Base-by-base conservation (phyloP, 208 protist species). In the Trypanosoma brucei region DNA sequence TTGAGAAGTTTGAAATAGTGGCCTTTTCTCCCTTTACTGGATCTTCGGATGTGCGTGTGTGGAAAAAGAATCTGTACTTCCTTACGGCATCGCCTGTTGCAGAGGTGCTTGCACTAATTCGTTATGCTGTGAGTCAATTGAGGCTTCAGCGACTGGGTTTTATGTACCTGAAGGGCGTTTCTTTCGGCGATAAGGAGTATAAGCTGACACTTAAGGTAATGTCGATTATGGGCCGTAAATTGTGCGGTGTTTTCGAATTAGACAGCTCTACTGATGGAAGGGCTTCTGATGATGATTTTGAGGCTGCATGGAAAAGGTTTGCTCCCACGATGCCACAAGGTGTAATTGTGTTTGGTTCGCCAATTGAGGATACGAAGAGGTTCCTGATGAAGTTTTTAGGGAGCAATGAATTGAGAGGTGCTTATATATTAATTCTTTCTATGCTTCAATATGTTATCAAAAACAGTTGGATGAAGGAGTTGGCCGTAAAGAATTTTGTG, bases 91-190 rank as follows among this genome's bases (percentile, higher is more conserved):
- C 76, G 11, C 70, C 78, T 3, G 49, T 55, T 45, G 13, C 14
- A 2, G 54, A 68, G 52, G 50, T 68, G 3, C 52, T 60, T 8
- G 54, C 62, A 46, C 44, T 68, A 8, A 50, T 22, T 22, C 14
- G 50, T 14, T 62, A 73, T 60, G 39, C 65, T 22, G 4, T 76
- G 30, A 75, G 9, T 34, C 31, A 52, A 22, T 53, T 67, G n/a
- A 52, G 42, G 38, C 54, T 60, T 39, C 52, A 30, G 7, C 38
- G 62, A 39, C 62, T 68, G 6, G 62, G 62, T 6, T 85, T 84
- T 54, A 88, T 85, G 79, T 80, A 81, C 68, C 64, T 85, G 54
- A 57, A 55, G 6, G 62, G 54, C n/a, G 49, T 75, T 0, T 7
- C 76, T 78, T 54, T 76, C 76, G n/a, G n/a, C 39, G 71, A 81